A percentile compares a stretch with the other conserved stretches of the same genome.
Evolutionary conservation across 2,329 filamentous ascomycete genomes (phyloP).

Genomic region (Fusarium algeriense): DNA sequence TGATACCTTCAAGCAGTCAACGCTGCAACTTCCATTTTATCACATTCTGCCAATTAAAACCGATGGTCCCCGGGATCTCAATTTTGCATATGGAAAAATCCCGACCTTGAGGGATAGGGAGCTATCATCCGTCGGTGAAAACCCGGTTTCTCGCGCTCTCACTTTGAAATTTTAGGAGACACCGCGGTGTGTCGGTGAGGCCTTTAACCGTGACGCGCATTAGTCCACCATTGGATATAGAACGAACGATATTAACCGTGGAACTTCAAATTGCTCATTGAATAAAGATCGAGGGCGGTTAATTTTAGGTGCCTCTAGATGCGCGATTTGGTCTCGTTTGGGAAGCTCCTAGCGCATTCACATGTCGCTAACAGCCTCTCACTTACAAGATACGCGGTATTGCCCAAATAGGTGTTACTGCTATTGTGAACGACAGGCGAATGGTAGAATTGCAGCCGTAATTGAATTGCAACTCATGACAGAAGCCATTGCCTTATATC

Average conservation of each 20-base stretch:
- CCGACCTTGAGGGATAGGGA: constrained; percentile 3
- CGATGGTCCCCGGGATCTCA: background rate
- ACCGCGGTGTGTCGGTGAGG: constrained; percentile 37
- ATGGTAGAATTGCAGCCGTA: constrained; percentile 28
- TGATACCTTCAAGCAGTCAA: constrained; percentile 30
- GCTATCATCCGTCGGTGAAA: constrained; percentile 18
- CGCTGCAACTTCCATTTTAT: constrained; percentile 14
- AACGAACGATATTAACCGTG: background rate
- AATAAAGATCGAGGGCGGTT: background rate
- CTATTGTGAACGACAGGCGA: constrained; percentile 2
- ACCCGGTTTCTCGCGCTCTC: constrained; percentile 41
- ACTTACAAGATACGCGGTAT: constrained; percentile 21
- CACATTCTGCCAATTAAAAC: constrained; percentile 17
- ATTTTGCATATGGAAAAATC: constrained; percentile 19
- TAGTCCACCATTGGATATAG: constrained; percentile 11
- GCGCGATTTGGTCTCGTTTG: constrained; percentile 25
- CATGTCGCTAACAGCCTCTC: constrained; percentile 9
- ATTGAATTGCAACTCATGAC: constrained; percentile 39
- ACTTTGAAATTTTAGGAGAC: background rate
- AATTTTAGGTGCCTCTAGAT: background rate
- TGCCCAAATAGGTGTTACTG: constrained; percentile 14
- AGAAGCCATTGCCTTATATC: constrained; percentile 25
- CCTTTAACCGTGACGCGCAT: constrained; percentile 4
- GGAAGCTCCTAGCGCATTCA: constrained; percentile 37
- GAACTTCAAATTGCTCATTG: background rate